Evolutionary conservation across 2,329 filamentous ascomycete species (phyloP), one percentile per base, ranked within the genome.

Genomic region (Alternaria tenuissima): DNA sequence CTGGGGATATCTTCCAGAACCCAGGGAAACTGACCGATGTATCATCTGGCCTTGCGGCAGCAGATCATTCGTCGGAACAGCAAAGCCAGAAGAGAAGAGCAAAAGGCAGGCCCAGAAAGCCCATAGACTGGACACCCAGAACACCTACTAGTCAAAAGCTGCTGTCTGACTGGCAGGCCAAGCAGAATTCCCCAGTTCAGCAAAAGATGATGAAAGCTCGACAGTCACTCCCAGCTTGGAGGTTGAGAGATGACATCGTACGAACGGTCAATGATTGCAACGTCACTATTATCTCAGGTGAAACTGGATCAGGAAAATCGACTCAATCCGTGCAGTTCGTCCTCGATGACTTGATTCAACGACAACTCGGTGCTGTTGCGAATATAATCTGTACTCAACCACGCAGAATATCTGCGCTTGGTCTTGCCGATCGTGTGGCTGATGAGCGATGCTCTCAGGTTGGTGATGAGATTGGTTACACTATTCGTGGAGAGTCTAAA

Each of bases 311-410:
- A 18, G 95, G 95, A 74, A 99, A 99, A 79, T 97, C 92, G 49
- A 98, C 95, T 0, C 95, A 99, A 77, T 95, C 93, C 3, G 93
- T 98, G 34, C 95, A 99, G 77, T 99, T 98, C 78, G 86, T 99
- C 43, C 84, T 99, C 1, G 95, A 99, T 71, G 92, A 98, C 69
- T 82, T 98, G 64, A 96, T 97, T 69, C 84, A 86, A 62, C 85
- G 87, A 46, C 87, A 89, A 7, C 83, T 96, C 8, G 95, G 94
- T 3, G 87, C 86, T 12, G 87, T 87, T 12, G 91, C 90, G 32
- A 97, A 96, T 72, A 96, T 99, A 64, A 88, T 99, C 61, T 97
- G 96, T 71, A 99, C 95, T 0, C 95, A 99, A 72, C 95, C 95
- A 22, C 89, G 95, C 59, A 88, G 95, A 76, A 98, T 99, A 63